Percentiles rank a stretch among this genome's conserved stretches.
These are phyloP conservation scores for Pythium rishiriense DNA, from an alignment of 352 stramenopile species.

Conservation along the genomic window DNA sequence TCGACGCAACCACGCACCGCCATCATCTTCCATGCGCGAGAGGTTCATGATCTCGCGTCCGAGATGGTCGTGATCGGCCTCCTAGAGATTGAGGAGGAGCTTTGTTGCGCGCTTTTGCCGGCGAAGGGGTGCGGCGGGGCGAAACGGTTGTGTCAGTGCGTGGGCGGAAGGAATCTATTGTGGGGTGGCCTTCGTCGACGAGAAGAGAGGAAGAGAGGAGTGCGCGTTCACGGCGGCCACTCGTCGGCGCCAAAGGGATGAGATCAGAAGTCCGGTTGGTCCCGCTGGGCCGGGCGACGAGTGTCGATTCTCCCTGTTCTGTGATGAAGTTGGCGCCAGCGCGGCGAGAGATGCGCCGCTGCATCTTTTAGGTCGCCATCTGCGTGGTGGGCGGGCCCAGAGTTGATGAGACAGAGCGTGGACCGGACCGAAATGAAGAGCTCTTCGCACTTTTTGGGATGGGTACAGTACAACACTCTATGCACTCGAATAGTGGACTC, in stretches of 20 bases:
- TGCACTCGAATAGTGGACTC: background rate
- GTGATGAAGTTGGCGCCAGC: background rate
- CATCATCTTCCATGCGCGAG: constrained; percentile 26
- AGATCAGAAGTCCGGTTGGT: too few relatives aligned
- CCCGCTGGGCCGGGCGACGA: too few relatives aligned
- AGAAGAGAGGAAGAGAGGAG: too few relatives aligned
- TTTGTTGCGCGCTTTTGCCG: too few relatives aligned
- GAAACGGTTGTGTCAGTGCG: too few relatives aligned
- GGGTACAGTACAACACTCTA: background rate
- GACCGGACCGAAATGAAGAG: too few relatives aligned
- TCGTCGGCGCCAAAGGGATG: too few relatives aligned
- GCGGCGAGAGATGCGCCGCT: background rate
- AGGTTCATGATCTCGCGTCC: constrained; percentile 9
- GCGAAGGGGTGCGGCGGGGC: too few relatives aligned
- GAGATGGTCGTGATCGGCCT: background rate
- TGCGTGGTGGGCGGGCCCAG: background rate
- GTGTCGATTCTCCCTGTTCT: background rate
- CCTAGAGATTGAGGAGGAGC: background rate
- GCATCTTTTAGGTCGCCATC: background rate
- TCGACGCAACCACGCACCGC: constrained; percentile 12
- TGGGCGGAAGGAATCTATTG: too few relatives aligned
- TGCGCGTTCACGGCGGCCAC: too few relatives aligned
- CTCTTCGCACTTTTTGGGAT: background rate
- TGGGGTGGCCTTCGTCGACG: too few relatives aligned
- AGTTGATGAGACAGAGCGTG: background rate